Percentiles rank a stretch among this genome's conserved stretches.
These are phyloP conservation scores for Phytophthora cryptogea DNA, from an alignment of 352 stramenopile species.

Conservation along the genomic window DNA sequence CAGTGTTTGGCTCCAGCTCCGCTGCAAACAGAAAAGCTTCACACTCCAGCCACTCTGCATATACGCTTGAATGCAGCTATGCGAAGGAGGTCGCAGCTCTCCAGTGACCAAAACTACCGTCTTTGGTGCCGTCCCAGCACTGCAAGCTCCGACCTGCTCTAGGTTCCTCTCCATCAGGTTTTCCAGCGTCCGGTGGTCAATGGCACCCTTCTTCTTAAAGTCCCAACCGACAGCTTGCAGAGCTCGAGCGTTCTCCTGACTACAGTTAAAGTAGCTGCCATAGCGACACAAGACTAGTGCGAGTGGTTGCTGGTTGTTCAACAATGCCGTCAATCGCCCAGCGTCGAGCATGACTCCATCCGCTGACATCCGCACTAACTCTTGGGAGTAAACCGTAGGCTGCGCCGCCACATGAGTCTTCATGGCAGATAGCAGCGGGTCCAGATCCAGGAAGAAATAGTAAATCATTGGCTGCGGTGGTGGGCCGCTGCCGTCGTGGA, in stretches of 20 bases:
- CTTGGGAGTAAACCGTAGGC: conserved; percentile 10
- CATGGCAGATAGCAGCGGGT: conserved; percentile 5
- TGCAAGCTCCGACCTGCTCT: conserved; percentile 5
- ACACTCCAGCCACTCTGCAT: conserved; percentile 11
- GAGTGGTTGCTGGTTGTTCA: conserved; percentile 1
- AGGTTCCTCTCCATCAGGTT: conserved; percentile 14
- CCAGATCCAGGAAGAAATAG: conserved; percentile 17
- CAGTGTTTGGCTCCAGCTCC: conserved; percentile 10
- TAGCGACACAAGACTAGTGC: conserved; percentile 1
- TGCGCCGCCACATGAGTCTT: conserved; percentile 12
- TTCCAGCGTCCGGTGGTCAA: conserved; percentile 18
- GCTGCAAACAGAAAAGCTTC: conserved; percentile 14
- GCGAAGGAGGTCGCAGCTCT: conserved; percentile 5
- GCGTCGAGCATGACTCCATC: conserved; percentile 12
- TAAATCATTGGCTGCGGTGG: background rate
- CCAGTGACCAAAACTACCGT: conserved; percentile 11
- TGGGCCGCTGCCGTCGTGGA: background rate
- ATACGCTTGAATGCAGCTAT: conserved; percentile 16
- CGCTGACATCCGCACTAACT: conserved; percentile 1
- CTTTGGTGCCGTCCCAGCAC: background rate
- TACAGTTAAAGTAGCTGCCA: conserved; percentile 20
- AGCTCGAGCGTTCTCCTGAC: conserved; percentile 5
- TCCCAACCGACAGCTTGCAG: conserved; percentile 8
- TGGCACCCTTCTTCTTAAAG: conserved; percentile 12
- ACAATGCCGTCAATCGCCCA: conserved; percentile 6